Base-by-base conservation (phyloP, 2,329 filamentous ascomycete genomes). In the Madurella mycetomatis region DNA sequence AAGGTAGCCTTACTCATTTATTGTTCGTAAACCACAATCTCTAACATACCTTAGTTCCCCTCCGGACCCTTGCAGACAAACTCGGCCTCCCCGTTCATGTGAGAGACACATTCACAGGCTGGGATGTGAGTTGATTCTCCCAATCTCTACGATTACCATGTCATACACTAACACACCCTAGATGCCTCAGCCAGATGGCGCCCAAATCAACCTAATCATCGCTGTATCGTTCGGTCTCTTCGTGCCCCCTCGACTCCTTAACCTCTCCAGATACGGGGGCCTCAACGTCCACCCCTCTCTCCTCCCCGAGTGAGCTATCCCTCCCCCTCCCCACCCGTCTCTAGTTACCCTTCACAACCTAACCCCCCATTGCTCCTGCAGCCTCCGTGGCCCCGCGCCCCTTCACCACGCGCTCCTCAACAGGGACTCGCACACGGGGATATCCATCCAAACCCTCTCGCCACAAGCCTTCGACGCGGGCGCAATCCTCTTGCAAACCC, bases 201-300 rank as follows among this genome's bases (percentile, higher is more conserved):
- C 74, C 2, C 54, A 54, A 18, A 83, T 84, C 61, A 91, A 96
- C 68, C 76, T 99, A 55, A 81, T 99, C 62, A 77, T 97, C 44
- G 92, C 92, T 46, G 94, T 97, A 4, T 97, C 94, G 0, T 99
- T 97, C 71, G 94, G 94, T 2, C 80, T 96, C 8, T 87, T 96
- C 57, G 85, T 99, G 1, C 94, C 94, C 0, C 78, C 80, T 0
- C 80, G 90, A 4, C 83, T 97, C 15, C 76, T 99, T 18, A 74
- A 74, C 18, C 73, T 73, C 1, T 82, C 88, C 19, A 82, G 81
- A 63, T 96, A 95, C 71, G 92, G 92, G 42, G 94, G 94, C 0
- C 73, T 99, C 2, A 99, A 99, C 70, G 80, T 99, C 2, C 94
- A 99, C 66, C 94, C 94, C 1, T 97, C 92, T 0, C 73, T 96